Base-by-base conservation (phyloP, 2,329 filamentous ascomycete species). In the Aspergillus awamori region DNA sequence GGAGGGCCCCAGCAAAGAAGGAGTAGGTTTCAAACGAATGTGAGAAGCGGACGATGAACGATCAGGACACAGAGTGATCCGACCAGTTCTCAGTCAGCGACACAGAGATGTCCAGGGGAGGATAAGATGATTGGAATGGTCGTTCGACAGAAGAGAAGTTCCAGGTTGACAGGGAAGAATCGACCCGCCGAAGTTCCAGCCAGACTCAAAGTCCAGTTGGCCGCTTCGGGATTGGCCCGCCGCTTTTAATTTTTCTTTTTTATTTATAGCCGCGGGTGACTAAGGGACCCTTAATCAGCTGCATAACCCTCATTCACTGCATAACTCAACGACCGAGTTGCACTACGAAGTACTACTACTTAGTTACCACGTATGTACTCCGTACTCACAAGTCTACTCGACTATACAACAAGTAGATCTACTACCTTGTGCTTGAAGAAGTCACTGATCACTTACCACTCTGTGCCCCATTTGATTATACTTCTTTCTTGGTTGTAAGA, bases 201-300 rank as follows among this genome's bases (percentile, higher is more conserved):
- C 53, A 56, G 39, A 36, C 33, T 36, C 33, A 36, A 36, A 56
- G 39, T 56, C 53, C 53, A 56, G 53, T 56, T 56, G 53, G 53
- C 53, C 47, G 33, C 53, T 59, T 51, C 28, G 36, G 57, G 60
- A 54, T 62, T 47, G 57, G 52, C 47, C 51, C 43, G 53, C 57
- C 60, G 49, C 61, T 65, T 65, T 61, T 61, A 56, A 49, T 36
- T 36, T 36, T 36, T 15, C 33, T 13, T 36, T 36, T 36, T 36
- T 36, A 36, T 36, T 36, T 36, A 36, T 53, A 61, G 62, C 24
- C 26, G 41, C 17, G n/a, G 33, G 38, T 56, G 39, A 56, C 53
- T 56, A 56, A 56, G 26, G 26, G 43, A 24, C 17, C 10, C 39
- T 56, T 28, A 47, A 5, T 56, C 53, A 56, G 41, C 39, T 8